Evolutionary conservation across 345 rosid species (phyloP), one percentile per base, ranked within the genome.

Genomic region (Anacardium occidentale): DNA sequence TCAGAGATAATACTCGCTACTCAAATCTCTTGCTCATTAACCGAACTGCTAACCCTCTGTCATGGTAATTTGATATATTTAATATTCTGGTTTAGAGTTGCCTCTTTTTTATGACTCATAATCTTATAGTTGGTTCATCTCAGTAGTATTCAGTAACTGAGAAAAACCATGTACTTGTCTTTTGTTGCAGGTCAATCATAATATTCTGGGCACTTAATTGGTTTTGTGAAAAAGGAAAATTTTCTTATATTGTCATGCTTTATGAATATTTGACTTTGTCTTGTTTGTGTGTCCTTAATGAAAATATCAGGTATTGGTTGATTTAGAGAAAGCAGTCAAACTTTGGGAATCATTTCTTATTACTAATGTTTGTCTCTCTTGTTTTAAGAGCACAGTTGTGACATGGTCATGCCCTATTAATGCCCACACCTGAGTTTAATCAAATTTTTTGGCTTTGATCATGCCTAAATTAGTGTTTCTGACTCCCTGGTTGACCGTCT

Each of bases 41-140:
- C 77, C 87, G 91, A 74, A 89, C 99, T 37, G 94, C 99, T 47
- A 95, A 90, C 72, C 93, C 91, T 60, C 82, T 95, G 25, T 89
- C 98, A 62, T 95, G 99, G 99, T 95, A 83, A 85, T 63, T 75
- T 64, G 21, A 55, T 61, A 10, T 18, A 64, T 62, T 54, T 70
- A 21, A 24, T 53, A 4, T 76, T 48, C 29, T 66, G 64, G 50
- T 58, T 62, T 60, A 62, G 69, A 50, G 18, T 50, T 22, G 20
- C 54, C 42, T 48, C 5, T 25, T 7, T 66, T 47, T 63, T 71
- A 21, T 58, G 75, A 57, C 59, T 52, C 12, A 21, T 44, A 22
- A 47, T 32, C n/a, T n/a, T 37, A 14, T 34, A 18, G 53, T 50
- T 5, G 42, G 6, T 50, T 50, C 0, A 17, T 50, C 18, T 47